Base-by-base conservation (phyloP, 768 basidiomycete genomes). In the Tricholomella constricta region DNA sequence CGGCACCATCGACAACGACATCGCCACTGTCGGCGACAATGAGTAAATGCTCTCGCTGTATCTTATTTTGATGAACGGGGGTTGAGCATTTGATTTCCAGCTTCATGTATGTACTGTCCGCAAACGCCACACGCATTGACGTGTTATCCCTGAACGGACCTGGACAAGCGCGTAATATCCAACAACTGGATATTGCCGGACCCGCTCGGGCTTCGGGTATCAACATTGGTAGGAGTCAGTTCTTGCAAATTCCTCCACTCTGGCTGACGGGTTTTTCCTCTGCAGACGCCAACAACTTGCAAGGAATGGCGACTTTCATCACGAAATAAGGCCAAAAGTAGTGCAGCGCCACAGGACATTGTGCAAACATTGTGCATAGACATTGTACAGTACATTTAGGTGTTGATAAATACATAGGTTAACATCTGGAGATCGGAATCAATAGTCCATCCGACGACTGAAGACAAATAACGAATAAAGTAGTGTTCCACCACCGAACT, bases 1-100 rank as follows among this genome's bases (percentile, higher is more conserved):
- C 6, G 72, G 65, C 17, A 73, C 73, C 25, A 72, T 76, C 34
- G 77, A 78, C 62, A 72, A 70, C 40, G 74, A 72, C 37, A 61
- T 77, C 22, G 76, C 70, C 7, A 61, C 69, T 2, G 64, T 79
- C 35, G 68, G 67, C 11, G 55, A 58, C 4, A 72, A 72, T 19
- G 74, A 77, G 75, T 75, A 40, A 51, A 70, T 65, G 12, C 25
- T 25, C 4, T 42, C 14, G 2, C 2, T 14, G 25, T 15, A 15
- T 7, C 2, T 6, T 3, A 6, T 23, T 14, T 27, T 6, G 10
- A 23, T 27, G 20, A 22, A 42, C 41, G 15, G 25, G 6, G 19
- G 14, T 42, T 27, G 8, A 41, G n/a, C 25, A 15, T 12, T 15
- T 23, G 26, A 40, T 17, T 36, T 38, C 9, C 50, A 77, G 76